Conservation (phyloP, 1,284 basidiomycete species). For the Phellopilus nigrolimitatus region DNA sequence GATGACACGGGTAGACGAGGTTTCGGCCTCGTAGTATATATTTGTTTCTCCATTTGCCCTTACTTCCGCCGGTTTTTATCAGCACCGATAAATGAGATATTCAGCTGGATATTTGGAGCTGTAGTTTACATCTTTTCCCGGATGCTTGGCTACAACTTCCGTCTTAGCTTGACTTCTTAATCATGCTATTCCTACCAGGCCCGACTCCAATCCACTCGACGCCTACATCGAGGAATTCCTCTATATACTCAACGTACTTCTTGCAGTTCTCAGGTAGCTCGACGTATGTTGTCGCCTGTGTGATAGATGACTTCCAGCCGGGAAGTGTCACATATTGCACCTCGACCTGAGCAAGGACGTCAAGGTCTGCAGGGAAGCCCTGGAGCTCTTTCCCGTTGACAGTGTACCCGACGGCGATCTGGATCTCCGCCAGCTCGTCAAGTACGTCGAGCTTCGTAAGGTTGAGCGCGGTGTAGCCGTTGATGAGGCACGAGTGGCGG, state of each 20-base stretch:
- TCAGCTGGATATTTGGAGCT: neutral
- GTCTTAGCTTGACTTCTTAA: constrained; percentile 30
- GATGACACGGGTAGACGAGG: constrained; percentile 15
- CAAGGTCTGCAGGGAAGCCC: constrained; percentile 93
- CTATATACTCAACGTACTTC: constrained; percentile 87
- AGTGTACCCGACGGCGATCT: constrained; percentile 81
- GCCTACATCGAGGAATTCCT: constrained; percentile 73
- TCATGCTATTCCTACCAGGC: constrained; percentile 79
- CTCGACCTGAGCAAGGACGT: constrained; percentile 74
- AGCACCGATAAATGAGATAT: neutral
- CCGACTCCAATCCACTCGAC: constrained; percentile 93
- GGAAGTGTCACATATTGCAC: constrained; percentile 90
- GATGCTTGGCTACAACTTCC: neutral
- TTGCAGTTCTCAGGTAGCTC: constrained; percentile 83
- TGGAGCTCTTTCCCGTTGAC: constrained; percentile 74
- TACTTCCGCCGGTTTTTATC: neutral
- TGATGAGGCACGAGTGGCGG: constrained; percentile 90
- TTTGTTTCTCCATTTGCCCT: neutral
- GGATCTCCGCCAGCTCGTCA: constrained; percentile 84
- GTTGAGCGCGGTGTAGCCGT: constrained; percentile 93
- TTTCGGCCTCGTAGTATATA: constrained; percentile 10
- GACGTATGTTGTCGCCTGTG: constrained; percentile 61
- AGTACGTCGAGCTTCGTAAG: constrained; percentile 96
- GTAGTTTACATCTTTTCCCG: constrained; percentile 1
- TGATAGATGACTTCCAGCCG: constrained; percentile 89